phyloP scores from a whole-genome alignment of 129 eudicot species.

The Saposhnikovia divaricata region DNA sequence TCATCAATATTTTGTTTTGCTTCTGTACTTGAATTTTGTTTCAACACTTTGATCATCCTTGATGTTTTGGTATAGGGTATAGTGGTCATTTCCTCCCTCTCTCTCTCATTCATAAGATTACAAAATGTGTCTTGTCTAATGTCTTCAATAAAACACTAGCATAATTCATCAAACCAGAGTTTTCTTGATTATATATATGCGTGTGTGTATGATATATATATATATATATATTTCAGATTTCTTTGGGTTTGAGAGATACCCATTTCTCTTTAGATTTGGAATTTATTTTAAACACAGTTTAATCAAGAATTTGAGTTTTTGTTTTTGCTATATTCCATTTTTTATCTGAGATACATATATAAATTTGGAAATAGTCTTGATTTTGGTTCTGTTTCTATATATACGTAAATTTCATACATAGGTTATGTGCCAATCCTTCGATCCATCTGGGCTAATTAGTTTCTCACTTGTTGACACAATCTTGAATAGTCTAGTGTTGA shows the following conservation, averaged over 20 bases:
- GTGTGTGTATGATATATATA: neutral
- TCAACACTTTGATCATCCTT: neutral
- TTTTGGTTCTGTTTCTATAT: neutral
- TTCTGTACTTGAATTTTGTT: no score
- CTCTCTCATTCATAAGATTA: constrained; percentile 4
- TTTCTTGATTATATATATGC: constrained; percentile 1
- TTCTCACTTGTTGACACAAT: constrained; percentile 5
- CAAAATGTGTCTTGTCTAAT: constrained; percentile 13
- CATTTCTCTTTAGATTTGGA: constrained; percentile 9
- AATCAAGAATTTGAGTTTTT: neutral
- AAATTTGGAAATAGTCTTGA: neutral
- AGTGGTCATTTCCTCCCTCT: constrained; percentile 2
- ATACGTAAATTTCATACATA: neutral
- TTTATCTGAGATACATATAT: neutral
- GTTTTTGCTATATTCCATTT: neutral
- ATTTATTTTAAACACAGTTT: neutral
- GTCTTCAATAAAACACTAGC: neutral
- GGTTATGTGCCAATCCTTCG: neutral
- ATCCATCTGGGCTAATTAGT: constrained; percentile 11
- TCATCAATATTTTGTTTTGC: no score
- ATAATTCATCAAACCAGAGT: neutral
- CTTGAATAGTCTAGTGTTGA: neutral
- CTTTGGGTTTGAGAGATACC: constrained; percentile 5
- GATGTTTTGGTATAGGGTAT: neutral
- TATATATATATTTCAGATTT: neutral